Evolutionary conservation across 2,329 filamentous ascomycete species (phyloP), one percentile per base, ranked within the genome.

Genomic region (Fusarium sororula): DNA sequence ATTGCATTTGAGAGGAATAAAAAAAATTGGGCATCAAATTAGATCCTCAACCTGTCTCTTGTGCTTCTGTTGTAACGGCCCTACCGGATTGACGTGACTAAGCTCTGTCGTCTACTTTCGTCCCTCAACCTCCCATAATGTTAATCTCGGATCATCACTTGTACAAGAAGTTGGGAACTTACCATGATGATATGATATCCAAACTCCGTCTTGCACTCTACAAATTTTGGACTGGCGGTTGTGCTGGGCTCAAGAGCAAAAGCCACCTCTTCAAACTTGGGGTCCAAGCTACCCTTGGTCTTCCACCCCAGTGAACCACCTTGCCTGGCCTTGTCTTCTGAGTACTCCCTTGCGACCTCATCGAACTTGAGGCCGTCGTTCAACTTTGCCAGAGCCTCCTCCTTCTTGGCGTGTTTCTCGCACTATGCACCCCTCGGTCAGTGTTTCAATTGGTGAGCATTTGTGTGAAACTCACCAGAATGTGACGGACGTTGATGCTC

Each of bases 181-280:
- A 95, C 93, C 90, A 95, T 94, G 74, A 95, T 90, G 73, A 95
- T 90, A 81, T 95, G 93, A 84, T 95, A 95, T 2, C 93, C 93
- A 82, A 93, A 92, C 2, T 85, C 87, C 3, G 93, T 95, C 86
- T 93, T 94, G 28, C 87, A 91, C 83, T 94, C 91, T 3, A 85
- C 92, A 79, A 89, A 88, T 79, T 90, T 91, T 4, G 93, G 91
- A 66, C 83, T 90, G 18, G 81, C 85, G 18, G 90, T 91, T 14
- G 90, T 91, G 78, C 91, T 94, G 3, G 88, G 83, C 75, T 92
- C 90, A 41, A 95, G 85, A 32, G 87, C 88, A 80, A 91, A 95
- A 14, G 93, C 93, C 15, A 93, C 88, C 69, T 90, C 90, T 78
- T 93, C 93, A 77, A 96, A 95, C 42, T 90, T 88, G 14, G 89